phyloP scores from a whole-genome alignment of 495 filamentous ascomycete species.

The Penicillium verhagenii region DNA sequence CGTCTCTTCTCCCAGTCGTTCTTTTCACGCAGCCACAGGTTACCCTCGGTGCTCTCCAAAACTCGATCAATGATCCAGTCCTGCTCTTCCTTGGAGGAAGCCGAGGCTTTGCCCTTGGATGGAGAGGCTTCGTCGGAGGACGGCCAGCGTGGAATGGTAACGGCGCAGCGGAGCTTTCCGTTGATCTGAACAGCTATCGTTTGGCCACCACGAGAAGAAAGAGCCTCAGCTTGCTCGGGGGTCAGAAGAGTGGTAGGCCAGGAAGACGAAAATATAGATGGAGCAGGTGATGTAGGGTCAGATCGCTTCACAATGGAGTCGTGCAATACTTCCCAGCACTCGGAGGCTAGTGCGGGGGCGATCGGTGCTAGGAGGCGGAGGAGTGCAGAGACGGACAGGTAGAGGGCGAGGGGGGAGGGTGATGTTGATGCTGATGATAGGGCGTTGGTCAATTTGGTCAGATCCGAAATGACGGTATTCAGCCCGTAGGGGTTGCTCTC shows the following conservation, averaged over 20 bases:
- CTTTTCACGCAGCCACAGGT: slow-evolving; percentile 44
- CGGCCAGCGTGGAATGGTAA: slow-evolving; percentile 51
- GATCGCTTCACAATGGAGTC: slow-evolving; percentile 18
- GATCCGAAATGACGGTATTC: slow-evolving; percentile 78
- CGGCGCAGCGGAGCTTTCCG: slow-evolving; percentile 65
- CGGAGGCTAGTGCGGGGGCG: slow-evolving; percentile 73
- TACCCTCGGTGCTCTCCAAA: slow-evolving; percentile 45
- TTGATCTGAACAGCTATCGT: slow-evolving; percentile 72
- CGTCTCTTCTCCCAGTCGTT: slow-evolving; percentile 47
- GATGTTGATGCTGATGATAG: slow-evolving; percentile 43
- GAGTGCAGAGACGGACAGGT: slow-evolving; percentile 47
- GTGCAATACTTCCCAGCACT: slow-evolving; percentile 69
- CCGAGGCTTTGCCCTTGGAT: slow-evolving; percentile 12
- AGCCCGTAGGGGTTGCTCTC: slow-evolving; percentile 64
- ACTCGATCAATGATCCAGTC: slow-evolving; percentile 59
- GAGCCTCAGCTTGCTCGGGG: slow-evolving; percentile 45
- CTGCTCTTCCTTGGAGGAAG: slow-evolving; percentile 32
- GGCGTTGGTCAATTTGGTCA: slow-evolving; percentile 74
- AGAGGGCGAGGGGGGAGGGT: slow-evolving; percentile 32
- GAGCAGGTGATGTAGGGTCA: slow-evolving; percentile 2
- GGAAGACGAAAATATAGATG: slow-evolving; percentile 47
- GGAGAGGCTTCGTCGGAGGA: slow-evolving; percentile 18
- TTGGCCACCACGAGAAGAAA: slow-evolving; percentile 40
- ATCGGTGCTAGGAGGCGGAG: slow-evolving; percentile 74
- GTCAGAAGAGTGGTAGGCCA: slow-evolving; percentile 53